phyloP scores from a whole-genome alignment of 2,329 filamentous ascomycete species.

The Paraconiothyrium brasiliense region DNA sequence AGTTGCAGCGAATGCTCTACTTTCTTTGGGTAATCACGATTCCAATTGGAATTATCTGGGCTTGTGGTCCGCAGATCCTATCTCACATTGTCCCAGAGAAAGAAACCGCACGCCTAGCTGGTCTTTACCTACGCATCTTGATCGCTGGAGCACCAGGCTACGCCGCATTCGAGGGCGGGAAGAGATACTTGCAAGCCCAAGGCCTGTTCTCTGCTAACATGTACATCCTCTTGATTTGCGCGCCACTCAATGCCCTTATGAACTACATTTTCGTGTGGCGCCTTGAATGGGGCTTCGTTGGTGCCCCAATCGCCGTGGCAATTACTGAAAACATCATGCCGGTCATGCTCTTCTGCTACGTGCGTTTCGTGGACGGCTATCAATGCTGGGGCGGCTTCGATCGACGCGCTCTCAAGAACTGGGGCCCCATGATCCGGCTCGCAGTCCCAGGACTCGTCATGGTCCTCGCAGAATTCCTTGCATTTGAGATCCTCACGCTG shows the following conservation, averaged over 20 bases:
- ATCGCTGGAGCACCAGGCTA: conserved; percentile 78
- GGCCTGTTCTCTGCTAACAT: conserved; percentile 84
- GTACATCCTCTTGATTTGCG: conserved; percentile 83
- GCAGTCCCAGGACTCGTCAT: conserved; percentile 90
- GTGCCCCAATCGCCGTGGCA: conserved; percentile 79
- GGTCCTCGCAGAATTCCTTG: conserved; percentile 92
- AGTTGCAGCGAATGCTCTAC: conserved; percentile 82
- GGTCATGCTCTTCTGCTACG: conserved; percentile 76
- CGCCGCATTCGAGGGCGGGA: conserved; percentile 78
- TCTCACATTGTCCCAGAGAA: conserved; percentile 73
- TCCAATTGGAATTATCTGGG: conserved; percentile 78
- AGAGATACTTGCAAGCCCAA: conserved; percentile 89
- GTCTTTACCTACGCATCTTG: conserved; percentile 75
- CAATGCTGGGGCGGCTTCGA: conserved; percentile 86
- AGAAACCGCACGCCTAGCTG: conserved; percentile 75
- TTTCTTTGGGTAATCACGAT: conserved; percentile 78
- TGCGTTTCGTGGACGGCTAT: conserved; percentile 73
- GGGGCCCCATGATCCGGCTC: conserved; percentile 85
- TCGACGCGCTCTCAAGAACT: conserved; percentile 74
- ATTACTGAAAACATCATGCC: conserved; percentile 81
- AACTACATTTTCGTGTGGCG: conserved; percentile 84
- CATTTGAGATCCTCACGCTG: conserved; percentile 92
- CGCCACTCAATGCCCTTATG: conserved; percentile 80
- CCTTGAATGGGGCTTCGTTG: conserved; percentile 68
- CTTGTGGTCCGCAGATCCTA: conserved; percentile 72